Evolutionary conservation across 306 rosid genomes (phyloP).

Genomic region (Potentilla sterilis): DNA sequence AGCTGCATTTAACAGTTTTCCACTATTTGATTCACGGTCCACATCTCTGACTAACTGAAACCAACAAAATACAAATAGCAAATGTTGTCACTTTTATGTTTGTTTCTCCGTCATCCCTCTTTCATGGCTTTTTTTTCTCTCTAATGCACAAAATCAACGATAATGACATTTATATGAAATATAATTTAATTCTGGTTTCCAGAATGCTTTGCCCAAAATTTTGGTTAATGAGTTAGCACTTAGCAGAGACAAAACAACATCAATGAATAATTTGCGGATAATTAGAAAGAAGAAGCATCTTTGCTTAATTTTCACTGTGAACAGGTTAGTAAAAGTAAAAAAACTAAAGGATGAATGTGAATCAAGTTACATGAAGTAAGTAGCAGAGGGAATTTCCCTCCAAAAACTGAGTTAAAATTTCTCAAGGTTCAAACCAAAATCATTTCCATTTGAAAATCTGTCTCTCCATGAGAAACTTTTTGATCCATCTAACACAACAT

Average conservation of each 20-base stretch:
- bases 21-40: conserved; percentile 34
- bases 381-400: conserved; percentile 38
- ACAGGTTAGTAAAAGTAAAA: conserved; percentile 35
- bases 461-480: conserved; percentile 44
- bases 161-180: background rate
- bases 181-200: background rate
- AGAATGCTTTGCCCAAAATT: conserved; percentile 11
- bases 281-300: conserved; percentile 4
- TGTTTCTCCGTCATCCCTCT: conserved; percentile 21
- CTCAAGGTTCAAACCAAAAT: conserved; percentile 47
- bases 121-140: background rate
- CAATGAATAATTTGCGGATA: background rate
- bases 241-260: background rate
- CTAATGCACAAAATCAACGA: background rate
- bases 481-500: conserved; percentile 26
- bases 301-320: conserved; percentile 4
- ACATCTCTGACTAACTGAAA: conserved; percentile 30
- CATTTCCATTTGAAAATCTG: conserved; percentile 73
- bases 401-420: conserved; percentile 30
- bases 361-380: conserved; percentile 15
- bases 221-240: background rate
- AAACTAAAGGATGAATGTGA: conserved; percentile 22
- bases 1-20: conserved; percentile 1
- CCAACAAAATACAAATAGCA: conserved; percentile 21
- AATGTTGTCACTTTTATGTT: conserved; percentile 27